A percentile compares a stretch with the other conserved stretches of the same genome.
These are phyloP conservation scores for Gnaphalium uliginosum DNA, from an alignment of 129 eudicot genomes.

Conservation along the genomic window DNA sequence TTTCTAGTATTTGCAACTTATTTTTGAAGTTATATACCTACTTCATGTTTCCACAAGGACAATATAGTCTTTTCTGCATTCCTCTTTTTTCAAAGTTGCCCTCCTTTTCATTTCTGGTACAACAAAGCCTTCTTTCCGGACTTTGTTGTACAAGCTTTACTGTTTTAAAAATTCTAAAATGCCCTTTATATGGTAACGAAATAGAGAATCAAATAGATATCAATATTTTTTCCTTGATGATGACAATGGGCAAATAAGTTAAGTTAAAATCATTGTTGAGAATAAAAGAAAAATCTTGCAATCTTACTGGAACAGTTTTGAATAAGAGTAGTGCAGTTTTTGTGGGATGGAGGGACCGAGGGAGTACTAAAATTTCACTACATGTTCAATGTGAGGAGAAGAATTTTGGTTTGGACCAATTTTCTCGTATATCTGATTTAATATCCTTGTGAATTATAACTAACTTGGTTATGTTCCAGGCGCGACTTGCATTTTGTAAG, in stretches of 20 bases:
- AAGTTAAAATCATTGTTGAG: neutral
- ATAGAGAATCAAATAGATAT: neutral
- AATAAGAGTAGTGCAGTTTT: neutral
- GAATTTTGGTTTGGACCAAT: neutral
- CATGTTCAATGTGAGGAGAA: neutral
- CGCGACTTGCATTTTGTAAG: constrained; percentile 96
- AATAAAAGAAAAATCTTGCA: neutral
- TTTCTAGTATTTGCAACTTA: neutral
- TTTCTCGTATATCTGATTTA: neutral
- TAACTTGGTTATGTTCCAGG: constrained; percentile 39
- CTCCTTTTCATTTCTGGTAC: neutral
- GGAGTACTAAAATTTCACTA: neutral
- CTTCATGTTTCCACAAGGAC: constrained; percentile 12
- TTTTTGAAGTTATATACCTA: neutral
- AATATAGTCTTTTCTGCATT: constrained; percentile 3
- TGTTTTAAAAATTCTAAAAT: neutral
- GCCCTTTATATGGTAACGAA: neutral
- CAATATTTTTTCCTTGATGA: neutral
- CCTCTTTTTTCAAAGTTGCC: neutral
- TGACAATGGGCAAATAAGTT: neutral
- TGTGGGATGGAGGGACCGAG: neutral
- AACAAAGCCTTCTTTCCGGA: neutral
- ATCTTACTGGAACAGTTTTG: neutral
- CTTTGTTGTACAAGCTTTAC: neutral
- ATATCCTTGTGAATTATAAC: neutral